Evolutionary conservation across 106 monocot genomes (phyloP).

Genomic region (Acorus gramineus): DNA sequence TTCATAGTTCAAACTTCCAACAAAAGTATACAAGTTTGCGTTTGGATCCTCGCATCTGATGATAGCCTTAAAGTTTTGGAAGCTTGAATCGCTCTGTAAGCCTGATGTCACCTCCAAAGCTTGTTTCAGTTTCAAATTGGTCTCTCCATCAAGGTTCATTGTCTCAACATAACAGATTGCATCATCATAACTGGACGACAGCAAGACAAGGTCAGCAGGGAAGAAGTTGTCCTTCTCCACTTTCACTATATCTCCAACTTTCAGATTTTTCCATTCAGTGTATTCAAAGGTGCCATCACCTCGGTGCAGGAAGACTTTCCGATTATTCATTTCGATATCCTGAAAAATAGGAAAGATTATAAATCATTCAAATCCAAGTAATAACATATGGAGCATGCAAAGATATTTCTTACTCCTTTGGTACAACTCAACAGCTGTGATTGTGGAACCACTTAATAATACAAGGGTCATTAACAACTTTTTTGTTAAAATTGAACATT

Average conservation of each 20-base stretch:
- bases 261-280: slow-evolving; percentile 64
- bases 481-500: too few species aligned
- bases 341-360: slow-evolving; percentile 18
- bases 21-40: slow-evolving; percentile 70
- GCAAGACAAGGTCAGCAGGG: slow-evolving; percentile 74
- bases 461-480: too few species aligned
- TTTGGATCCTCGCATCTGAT: slow-evolving; percentile 88
- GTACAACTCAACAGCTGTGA: too few species aligned
- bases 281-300: slow-evolving; percentile 46
- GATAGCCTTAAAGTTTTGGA: slow-evolving; percentile 42
- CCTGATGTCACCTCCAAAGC: slow-evolving; percentile 52
- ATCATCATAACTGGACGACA: slow-evolving; percentile 85
- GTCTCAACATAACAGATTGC: slow-evolving; percentile 95
- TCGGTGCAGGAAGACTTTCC: slow-evolving; percentile 54
- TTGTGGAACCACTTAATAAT: too few species aligned
- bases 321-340: slow-evolving; percentile 76
- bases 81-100: slow-evolving; percentile 51
- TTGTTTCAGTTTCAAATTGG: slow-evolving; percentile 87
- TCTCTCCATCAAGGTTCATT: slow-evolving; percentile 95
- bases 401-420: too few species aligned
- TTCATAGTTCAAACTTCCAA: slow-evolving; percentile 61
- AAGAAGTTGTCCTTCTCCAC: slow-evolving; percentile 87
- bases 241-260: slow-evolving; percentile 79
- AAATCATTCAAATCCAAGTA: background rate
- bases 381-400: background rate